phyloP scores from a whole-genome alignment of 106 monocot species.

The Iris macrosiphon region DNA sequence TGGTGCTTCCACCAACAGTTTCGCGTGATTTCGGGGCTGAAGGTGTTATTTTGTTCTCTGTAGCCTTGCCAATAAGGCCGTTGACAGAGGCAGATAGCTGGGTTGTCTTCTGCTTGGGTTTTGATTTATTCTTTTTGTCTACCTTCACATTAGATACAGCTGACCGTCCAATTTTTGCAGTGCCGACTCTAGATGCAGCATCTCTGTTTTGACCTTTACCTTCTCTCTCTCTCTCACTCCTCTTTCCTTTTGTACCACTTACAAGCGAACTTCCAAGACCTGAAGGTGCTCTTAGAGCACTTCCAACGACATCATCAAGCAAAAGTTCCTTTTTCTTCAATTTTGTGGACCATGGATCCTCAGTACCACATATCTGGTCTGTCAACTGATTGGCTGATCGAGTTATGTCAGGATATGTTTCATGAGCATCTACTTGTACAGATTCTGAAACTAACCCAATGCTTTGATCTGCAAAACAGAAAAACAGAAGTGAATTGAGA shows the following conservation, averaged over 20 bases:
- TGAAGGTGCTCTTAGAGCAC: slow-evolving; percentile 20
- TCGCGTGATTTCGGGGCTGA: slow-evolving; percentile 10
- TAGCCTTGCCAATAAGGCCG: slow-evolving; percentile 10
- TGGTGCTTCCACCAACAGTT: not conserved
- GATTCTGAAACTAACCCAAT: slow-evolving; percentile 1
- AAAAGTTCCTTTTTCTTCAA: slow-evolving; percentile 47
- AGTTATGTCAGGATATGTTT: slow-evolving; percentile 11
- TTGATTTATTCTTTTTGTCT: slow-evolving; percentile 45
- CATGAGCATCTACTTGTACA: not conserved
- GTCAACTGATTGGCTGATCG: slow-evolving; percentile 10
- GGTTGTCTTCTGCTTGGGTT: slow-evolving; percentile 45
- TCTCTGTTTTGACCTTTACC: slow-evolving; percentile 36
- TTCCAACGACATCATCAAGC: slow-evolving; percentile 53
- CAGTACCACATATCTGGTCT: slow-evolving; percentile 21
- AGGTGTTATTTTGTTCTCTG: slow-evolving; percentile 1
- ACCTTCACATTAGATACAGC: slow-evolving; percentile 30
- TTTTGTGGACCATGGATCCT: slow-evolving; percentile 36
- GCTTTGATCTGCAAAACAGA: slow-evolving; percentile 16
- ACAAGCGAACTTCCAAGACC: slow-evolving; percentile 30
- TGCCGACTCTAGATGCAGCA: slow-evolving; percentile 9
- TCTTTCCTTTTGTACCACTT: slow-evolving; percentile 50
- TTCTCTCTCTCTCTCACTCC: slow-evolving; percentile 53
- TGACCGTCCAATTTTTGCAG: slow-evolving; percentile 23
- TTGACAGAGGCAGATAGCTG: slow-evolving; percentile 31
- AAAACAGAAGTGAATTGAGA: too few species aligned